Evolutionary conservation across 2,329 filamentous ascomycete species (phyloP).

Genomic region (Diaporthe sp.): DNA sequence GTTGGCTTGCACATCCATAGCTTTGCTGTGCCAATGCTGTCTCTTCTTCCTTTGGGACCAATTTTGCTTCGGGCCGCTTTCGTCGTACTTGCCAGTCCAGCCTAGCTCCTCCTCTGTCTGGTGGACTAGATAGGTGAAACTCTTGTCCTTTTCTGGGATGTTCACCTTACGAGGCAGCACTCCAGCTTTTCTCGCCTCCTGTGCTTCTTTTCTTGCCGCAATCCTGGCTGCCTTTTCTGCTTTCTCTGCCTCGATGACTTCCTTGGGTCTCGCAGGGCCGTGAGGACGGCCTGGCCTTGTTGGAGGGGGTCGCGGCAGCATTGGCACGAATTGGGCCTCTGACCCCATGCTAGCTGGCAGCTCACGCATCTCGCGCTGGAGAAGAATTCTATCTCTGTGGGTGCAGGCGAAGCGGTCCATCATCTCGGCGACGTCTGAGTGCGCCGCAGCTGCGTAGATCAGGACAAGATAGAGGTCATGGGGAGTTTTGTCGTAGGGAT

Average conservation of each 20-base stretch:
- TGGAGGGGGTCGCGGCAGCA: background rate
- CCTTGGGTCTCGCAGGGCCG: constrained; percentile 19
- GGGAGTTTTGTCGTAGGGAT: constrained; percentile 22
- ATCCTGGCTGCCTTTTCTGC: background rate
- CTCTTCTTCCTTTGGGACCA: constrained; percentile 17
- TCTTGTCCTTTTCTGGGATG: constrained; percentile 6
- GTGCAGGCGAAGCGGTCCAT: constrained; percentile 30
- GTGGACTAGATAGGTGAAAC: constrained; percentile 29
- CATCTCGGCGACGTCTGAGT: constrained; percentile 34
- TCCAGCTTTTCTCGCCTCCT: background rate
- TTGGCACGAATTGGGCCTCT: background rate
- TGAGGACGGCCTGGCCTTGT: background rate
- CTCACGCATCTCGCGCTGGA: background rate
- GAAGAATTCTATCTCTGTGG: background rate
- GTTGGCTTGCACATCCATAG: constrained; percentile 7
- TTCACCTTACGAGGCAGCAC: background rate
- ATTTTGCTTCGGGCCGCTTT: background rate
- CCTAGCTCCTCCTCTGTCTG: constrained; percentile 27
- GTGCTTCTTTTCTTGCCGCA: background rate
- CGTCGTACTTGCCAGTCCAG: constrained; percentile 6
- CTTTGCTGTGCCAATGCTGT: constrained; percentile 9
- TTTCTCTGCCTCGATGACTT: constrained; percentile 13
- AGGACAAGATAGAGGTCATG: constrained; percentile 32
- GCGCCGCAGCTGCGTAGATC: constrained; percentile 30
- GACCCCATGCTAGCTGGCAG: background rate